Evolutionary conservation across 2,329 filamentous ascomycete genomes (phyloP), one percentile per base, ranked within the genome.

Genomic region (Ceratocystis cubensis): DNA sequence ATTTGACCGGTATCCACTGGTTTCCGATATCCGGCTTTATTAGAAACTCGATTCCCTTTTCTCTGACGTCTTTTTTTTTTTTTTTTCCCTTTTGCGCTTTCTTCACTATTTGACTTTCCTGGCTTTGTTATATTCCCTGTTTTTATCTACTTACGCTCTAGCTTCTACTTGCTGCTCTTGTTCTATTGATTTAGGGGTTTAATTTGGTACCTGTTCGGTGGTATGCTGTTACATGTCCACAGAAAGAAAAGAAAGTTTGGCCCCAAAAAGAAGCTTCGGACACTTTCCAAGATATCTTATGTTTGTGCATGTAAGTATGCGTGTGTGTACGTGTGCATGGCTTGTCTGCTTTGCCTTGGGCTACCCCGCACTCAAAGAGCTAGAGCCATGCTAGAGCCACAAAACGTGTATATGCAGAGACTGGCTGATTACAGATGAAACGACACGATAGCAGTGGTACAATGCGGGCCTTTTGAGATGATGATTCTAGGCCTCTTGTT

Each of bases 71-170:
- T 15, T 28, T 28, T 25, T 20, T 15, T 22, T 22, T 22, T 22
- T 22, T 22, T 20, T 37, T 5, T 5, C 15, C 4, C 28, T 37
- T 59, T 37, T 41, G 37, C 37, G 37, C 10, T n/a, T 37, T 59
- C 28, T 59, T 8, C 48, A 22, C 48, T 25, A 8, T 41, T 28
- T 53, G 48, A 25, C 13, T 37, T 33, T 37, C 2, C 20, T 15
- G 28, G 20, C 56, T 59, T 59, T 22, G 56, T 59, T 56, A 56
- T 59, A 59, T 59, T 59, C 56, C 56, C 56, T 28, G 28, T 33
- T 41, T 41, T 15, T 15, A 41, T 41, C 25, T 59, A 30, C 25
- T 25, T 20, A 37, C 56, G 33, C 56, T 37, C 56, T 33, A 30
- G 56, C 56, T 59, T 53, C 25, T 53, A 22, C 10, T 53, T 10